Conservation (phyloP, 2,329 filamentous ascomycete genomes). For the Pezicula carpinea region DNA sequence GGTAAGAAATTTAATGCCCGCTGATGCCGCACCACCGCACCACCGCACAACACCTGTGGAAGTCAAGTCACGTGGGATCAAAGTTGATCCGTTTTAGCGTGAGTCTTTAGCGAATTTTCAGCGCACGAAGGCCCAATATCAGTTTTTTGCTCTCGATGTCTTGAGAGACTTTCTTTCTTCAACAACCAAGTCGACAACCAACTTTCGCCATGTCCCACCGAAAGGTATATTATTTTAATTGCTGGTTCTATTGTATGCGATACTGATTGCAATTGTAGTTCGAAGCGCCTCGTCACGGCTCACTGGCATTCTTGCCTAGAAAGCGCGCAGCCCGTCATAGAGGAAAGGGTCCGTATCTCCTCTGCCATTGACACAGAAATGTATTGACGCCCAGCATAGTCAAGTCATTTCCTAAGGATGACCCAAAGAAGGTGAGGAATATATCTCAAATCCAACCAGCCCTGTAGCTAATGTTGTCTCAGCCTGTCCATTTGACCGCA, state of each 20-base stretch:
- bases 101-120: too few relatives aligned
- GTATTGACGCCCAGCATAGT: neutral
- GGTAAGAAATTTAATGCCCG: too few relatives aligned
- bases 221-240: constrained; percentile 3
- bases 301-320: constrained; percentile 79
- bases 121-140: too few relatives aligned
- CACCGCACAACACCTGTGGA: too few relatives aligned
- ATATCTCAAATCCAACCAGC: too few relatives aligned
- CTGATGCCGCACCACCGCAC: too few relatives aligned
- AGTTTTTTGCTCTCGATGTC: neutral
- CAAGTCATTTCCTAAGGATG: constrained; percentile 92
- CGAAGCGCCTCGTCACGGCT: constrained; percentile 85
- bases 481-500: constrained; percentile 96
- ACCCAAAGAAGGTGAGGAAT: constrained; percentile 99
- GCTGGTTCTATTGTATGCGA: constrained; percentile 1
- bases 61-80: too few relatives aligned
- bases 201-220: constrained; percentile 20
- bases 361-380: too few relatives aligned
- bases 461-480: too few relatives aligned
- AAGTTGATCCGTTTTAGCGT: too few relatives aligned
- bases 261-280: constrained; percentile 18
- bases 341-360: too few relatives aligned
- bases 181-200: constrained; percentile 4
- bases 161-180: constrained; percentile 3
- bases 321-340: constrained; percentile 88